Base-by-base conservation (phyloP, 345 rosid species). In the Arabidopsis thaliana region DNA sequence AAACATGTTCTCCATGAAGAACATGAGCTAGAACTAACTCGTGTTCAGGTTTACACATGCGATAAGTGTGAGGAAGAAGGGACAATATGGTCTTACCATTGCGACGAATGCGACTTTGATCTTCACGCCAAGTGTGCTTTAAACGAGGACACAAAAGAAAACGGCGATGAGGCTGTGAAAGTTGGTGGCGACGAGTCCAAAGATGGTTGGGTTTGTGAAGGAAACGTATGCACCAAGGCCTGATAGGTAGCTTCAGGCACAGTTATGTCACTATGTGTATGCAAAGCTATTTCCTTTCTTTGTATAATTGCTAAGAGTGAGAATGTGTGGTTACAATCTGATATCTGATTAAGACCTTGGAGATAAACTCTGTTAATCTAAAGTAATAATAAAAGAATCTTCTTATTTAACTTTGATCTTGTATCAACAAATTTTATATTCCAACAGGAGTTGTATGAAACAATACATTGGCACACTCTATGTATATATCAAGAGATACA, bases 41-140 rank as follows among this genome's bases (percentile, higher is more conserved):
- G 86, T 36, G 50, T 74, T 8, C 16, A 3, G 24, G 5, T 0
- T 57, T 86, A 76, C 72, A 40, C 0, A 1, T 89, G 91, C 36
- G 82, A 87, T 55, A 79, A 74, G 70, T 86, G 93, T 7, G 44
- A 65, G 0, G 78, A 78, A 51, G 68, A 8, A 7, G 93, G 91
- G 45, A 25, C 60, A 14, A 59, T 69, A 28, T 91, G 90, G 91
- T 76, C 96, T 12, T 89, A 71, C 69, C 55, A 45, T 68, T 89
- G 98, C 1, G 65, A 71, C 1, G 80, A 85, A 59, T 93, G 98
- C 28, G 87, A 87, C 65, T 91, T 86, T 36, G 81, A 85, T 88
- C 89, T 91, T 63, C 89, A 91, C 73, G 88, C 86, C 0, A 78
- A 79, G 41, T 90, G 96, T 69, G 84, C 86, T 24, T 44, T 86